A percentile compares a stretch with the other conserved stretches of the same genome.
These are phyloP conservation scores for Umbellularia californica DNA, from an alignment of 164 flowering plant genomes.

Conservation along the genomic window DNA sequence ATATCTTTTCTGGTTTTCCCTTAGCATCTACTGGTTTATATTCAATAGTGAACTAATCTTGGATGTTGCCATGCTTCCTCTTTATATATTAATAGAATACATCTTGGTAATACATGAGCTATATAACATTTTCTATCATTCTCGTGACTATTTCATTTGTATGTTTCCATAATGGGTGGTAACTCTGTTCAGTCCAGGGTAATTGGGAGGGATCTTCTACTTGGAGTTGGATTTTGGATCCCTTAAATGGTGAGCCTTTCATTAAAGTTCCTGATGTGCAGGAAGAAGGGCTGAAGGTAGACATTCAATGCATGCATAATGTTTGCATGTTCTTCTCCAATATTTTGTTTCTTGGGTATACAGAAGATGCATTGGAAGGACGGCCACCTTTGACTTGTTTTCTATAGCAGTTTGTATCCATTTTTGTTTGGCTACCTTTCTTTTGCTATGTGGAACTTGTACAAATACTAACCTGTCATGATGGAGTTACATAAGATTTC, in stretches of 20 bases:
- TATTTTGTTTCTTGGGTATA: background rate
- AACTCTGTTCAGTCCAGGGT: conserved; percentile 65
- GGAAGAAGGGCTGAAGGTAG: conserved; percentile 68
- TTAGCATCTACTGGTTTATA: too few species aligned
- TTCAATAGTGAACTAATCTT: too few species aligned
- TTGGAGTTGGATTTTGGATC: conserved; percentile 70
- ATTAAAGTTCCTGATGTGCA: conserved; percentile 83
- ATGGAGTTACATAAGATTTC: background rate
- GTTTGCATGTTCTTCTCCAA: background rate
- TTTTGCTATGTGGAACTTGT: background rate
- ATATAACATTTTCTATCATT: too few species aligned
- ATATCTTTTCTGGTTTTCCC: too few species aligned
- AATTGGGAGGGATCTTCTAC: conserved; percentile 66
- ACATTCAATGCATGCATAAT: too few species aligned
- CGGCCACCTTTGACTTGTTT: background rate
- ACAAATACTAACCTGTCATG: background rate
- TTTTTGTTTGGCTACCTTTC: background rate
- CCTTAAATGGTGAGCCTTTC: conserved; percentile 91
- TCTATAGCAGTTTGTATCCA: background rate
- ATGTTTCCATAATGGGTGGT: background rate
- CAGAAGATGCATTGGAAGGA: background rate
- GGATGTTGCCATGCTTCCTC: too few species aligned
- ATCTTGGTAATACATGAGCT: too few species aligned
- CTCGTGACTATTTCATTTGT: too few species aligned
- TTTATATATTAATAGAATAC: too few species aligned